A percentile compares a stretch with the other conserved stretches of the same genome.
phyloP scores from a whole-genome alignment of 768 basidiomycete genomes.

The Trametes meyenii region DNA sequence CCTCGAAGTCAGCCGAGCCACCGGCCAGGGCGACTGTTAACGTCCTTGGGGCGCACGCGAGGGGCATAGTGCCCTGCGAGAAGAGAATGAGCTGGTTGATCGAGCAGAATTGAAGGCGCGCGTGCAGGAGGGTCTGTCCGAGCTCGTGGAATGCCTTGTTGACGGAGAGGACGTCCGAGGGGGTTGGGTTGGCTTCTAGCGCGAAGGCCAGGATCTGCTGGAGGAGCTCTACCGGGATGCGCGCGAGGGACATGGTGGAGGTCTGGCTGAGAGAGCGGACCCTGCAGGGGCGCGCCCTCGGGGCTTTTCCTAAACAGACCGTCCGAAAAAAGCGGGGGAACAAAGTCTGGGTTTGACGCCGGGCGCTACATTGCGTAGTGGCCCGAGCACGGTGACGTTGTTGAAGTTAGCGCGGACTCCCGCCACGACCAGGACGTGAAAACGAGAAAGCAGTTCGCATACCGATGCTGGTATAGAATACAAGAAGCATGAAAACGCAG shows the following conservation, averaged over 20 bases:
- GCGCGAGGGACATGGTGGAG: slow-evolving; percentile 21
- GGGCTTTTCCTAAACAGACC: too few species aligned
- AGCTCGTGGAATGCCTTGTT: slow-evolving; percentile 24
- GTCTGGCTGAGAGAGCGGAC: neutral
- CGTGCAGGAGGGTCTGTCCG: slow-evolving; percentile 29
- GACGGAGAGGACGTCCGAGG: slow-evolving; percentile 26
- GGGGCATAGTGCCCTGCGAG: slow-evolving; percentile 10
- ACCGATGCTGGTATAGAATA: neutral
- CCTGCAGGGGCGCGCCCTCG: neutral
- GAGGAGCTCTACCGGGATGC: slow-evolving; percentile 28
- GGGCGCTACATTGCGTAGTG: neutral
- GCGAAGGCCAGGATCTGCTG: slow-evolving; percentile 28
- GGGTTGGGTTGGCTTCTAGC: slow-evolving; percentile 17
- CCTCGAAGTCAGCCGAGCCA: slow-evolving; percentile 31
- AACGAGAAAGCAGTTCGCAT: neutral
- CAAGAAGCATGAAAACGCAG: neutral
- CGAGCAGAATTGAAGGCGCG: slow-evolving; percentile 30
- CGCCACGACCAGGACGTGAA: neutral
- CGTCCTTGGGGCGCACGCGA: slow-evolving; percentile 32
- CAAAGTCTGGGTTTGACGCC: neutral
- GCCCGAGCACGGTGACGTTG: too few species aligned
- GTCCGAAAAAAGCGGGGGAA: slow-evolving; percentile 12
- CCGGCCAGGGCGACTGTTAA: slow-evolving; percentile 36
- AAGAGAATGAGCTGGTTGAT: slow-evolving; percentile 32
- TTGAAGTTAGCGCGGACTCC: neutral